Percentiles rank a stretch among this genome's conserved stretches.
phyloP scores from a whole-genome alignment of 768 basidiomycete species.

The Obba rivulosa region DNA sequence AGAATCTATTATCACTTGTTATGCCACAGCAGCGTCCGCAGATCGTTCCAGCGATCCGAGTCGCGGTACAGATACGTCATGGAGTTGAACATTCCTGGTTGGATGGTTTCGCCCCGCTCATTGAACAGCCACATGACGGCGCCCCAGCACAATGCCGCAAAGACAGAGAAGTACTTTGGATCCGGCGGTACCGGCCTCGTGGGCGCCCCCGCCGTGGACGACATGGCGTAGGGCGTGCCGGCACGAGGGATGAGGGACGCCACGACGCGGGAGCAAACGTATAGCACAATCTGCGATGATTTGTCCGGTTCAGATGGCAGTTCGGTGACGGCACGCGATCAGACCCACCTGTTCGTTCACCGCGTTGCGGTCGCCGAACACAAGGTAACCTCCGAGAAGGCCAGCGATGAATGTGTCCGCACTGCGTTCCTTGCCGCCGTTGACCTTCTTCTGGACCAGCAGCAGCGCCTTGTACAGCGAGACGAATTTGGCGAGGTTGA shows the following conservation, averaged over 20 bases:
- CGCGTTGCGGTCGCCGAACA: constrained; percentile 81
- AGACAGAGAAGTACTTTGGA: constrained; percentile 76
- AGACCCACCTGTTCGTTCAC: constrained; percentile 84
- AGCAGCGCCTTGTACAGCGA: constrained; percentile 86
- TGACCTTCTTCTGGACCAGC: constrained; percentile 74
- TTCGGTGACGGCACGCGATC: neutral
- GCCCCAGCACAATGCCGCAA: constrained; percentile 90
- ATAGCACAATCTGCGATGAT: constrained; percentile 79
- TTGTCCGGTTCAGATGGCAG: neutral
- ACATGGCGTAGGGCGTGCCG: constrained; percentile 43
- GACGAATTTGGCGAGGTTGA: constrained; percentile 92
- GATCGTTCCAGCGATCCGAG: constrained; percentile 78
- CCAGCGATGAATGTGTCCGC: constrained; percentile 92
- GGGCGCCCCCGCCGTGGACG: constrained; percentile 34
- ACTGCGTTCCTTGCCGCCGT: constrained; percentile 76
- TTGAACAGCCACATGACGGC: constrained; percentile 96
- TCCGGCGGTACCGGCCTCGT: constrained; percentile 80
- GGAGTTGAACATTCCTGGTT: constrained; percentile 94
- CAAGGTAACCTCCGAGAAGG: constrained; percentile 83
- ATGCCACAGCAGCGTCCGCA: constrained; percentile 88
- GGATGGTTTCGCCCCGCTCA: constrained; percentile 82
- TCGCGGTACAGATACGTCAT: constrained; percentile 96
- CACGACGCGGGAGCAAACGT: constrained; percentile 88
- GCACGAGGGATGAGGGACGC: constrained; percentile 89
- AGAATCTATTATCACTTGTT: constrained; percentile 49